Conservation (phyloP, 768 basidiomycete species). For the Tylopilus cervinicoccineus region DNA sequence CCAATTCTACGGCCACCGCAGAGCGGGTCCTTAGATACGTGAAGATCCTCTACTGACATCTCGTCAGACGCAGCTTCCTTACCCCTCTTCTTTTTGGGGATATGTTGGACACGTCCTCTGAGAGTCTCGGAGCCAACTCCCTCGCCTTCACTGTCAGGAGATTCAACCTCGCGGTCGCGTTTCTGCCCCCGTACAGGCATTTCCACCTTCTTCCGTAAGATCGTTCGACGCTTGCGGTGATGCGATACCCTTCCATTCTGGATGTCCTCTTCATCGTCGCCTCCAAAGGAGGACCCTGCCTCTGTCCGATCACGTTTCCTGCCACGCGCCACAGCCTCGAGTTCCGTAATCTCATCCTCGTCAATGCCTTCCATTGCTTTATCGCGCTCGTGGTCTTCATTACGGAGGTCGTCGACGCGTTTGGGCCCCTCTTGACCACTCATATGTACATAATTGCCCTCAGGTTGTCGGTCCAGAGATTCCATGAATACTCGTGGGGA, state of each 20-base stretch:
- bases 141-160: conserved; percentile 33
- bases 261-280: conserved; percentile 44
- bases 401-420: conserved; percentile 39
- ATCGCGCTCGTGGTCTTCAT: conserved; percentile 42
- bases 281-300: conserved; percentile 67
- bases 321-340: conserved; percentile 40
- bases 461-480: conserved; percentile 40
- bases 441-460: conserved; percentile 36
- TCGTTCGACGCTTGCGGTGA: conserved; percentile 54
- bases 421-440: conserved; percentile 42
- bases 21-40: conserved; percentile 45
- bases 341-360: conserved; percentile 40
- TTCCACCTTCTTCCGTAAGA: conserved; percentile 52
- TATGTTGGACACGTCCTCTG: conserved; percentile 3
- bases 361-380: conserved; percentile 37
- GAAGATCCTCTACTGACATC: conserved; percentile 46
- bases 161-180: conserved; percentile 57
- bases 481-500: conserved; percentile 49
- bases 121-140: conserved; percentile 10
- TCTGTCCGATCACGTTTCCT: conserved; percentile 77
- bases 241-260: conserved; percentile 41
- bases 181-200: conserved; percentile 53
- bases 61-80: conserved; percentile 44
- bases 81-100: conserved; percentile 51
- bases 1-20: conserved; percentile 59